Percentiles rank a stretch among this genome's conserved stretches.
phyloP scores from a whole-genome alignment of 257 asterid species.

The Nicotiana paniculata region DNA sequence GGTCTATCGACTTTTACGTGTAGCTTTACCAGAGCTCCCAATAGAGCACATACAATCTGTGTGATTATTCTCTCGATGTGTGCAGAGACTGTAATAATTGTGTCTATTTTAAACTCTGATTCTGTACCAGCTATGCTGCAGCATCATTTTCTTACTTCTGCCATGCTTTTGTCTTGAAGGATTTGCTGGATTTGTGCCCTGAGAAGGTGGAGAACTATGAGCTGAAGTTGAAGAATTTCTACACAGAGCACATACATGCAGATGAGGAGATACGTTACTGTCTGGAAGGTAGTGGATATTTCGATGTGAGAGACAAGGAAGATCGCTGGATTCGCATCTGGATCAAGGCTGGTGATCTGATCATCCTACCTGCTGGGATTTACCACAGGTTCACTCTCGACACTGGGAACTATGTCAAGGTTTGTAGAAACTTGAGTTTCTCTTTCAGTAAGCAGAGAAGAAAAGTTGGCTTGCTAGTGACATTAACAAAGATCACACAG shows the following conservation, averaged over 20 bases:
- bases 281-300: slow-evolving; percentile 70
- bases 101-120: no score
- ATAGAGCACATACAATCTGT: background rate
- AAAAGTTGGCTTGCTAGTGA: background rate
- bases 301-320: slow-evolving; percentile 62
- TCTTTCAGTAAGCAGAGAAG: background rate
- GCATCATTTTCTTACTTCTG: background rate
- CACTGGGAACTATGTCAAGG: slow-evolving; percentile 65
- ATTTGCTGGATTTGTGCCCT: slow-evolving; percentile 74
- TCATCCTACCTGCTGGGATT: slow-evolving; percentile 80
- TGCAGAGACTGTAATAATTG: background rate
- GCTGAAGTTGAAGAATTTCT: slow-evolving; percentile 69
- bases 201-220: slow-evolving; percentile 76
- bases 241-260: slow-evolving; percentile 71
- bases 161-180: slow-evolving; percentile 30
- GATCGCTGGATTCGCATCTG: slow-evolving; percentile 78
- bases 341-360: slow-evolving; percentile 72
- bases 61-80: background rate
- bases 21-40: background rate
- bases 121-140: background rate
- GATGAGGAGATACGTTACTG: slow-evolving; percentile 90
- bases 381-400: slow-evolving; percentile 87
- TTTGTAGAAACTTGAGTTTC: slow-evolving; percentile 3
- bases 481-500: background rate
- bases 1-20: background rate